These are phyloP conservation scores for Lycium barbarum DNA, from an alignment of 257 asterid genomes.

Conservation along the genomic window DNA sequence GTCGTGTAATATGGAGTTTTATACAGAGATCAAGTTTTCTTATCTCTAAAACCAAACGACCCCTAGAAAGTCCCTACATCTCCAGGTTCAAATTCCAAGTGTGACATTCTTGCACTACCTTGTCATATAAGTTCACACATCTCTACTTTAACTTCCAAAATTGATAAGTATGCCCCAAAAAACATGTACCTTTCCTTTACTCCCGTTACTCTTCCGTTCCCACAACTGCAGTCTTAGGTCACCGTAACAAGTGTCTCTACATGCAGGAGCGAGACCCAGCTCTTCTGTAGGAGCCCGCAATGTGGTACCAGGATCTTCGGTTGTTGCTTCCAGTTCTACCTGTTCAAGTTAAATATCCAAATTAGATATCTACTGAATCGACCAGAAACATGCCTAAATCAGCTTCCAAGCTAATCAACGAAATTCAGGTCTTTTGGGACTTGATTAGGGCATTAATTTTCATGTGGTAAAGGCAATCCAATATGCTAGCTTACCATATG, in stretches of 20 bases:
- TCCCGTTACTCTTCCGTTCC: slow-evolving; percentile 70
- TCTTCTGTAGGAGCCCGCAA: slow-evolving; percentile 97
- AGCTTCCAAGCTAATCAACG: slow-evolving; percentile 20
- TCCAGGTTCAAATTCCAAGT: neutral
- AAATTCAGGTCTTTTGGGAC: neutral
- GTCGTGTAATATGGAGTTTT: neutral
- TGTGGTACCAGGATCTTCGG: slow-evolving; percentile 78
- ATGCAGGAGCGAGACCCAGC: slow-evolving; percentile 87
- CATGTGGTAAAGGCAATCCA: neutral
- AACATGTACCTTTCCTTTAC: slow-evolving; percentile 71
- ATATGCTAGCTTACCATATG: slow-evolving; percentile 53
- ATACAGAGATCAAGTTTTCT: neutral
- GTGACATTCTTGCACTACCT: neutral
- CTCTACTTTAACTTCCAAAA: neutral
- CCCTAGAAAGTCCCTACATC: neutral
- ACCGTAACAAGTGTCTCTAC: slow-evolving; percentile 85
- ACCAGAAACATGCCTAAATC: neutral
- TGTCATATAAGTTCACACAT: neutral
- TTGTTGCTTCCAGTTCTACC: slow-evolving; percentile 84
- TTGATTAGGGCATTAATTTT: neutral
- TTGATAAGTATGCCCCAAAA: neutral
- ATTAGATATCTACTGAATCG: slow-evolving; percentile 28
- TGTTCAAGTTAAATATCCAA: slow-evolving; percentile 34
- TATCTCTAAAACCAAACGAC: neutral
- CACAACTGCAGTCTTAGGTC: slow-evolving; percentile 66